phyloP scores from a whole-genome alignment of 2,329 filamentous ascomycete genomes.

The Dichotomopilus funicola region DNA sequence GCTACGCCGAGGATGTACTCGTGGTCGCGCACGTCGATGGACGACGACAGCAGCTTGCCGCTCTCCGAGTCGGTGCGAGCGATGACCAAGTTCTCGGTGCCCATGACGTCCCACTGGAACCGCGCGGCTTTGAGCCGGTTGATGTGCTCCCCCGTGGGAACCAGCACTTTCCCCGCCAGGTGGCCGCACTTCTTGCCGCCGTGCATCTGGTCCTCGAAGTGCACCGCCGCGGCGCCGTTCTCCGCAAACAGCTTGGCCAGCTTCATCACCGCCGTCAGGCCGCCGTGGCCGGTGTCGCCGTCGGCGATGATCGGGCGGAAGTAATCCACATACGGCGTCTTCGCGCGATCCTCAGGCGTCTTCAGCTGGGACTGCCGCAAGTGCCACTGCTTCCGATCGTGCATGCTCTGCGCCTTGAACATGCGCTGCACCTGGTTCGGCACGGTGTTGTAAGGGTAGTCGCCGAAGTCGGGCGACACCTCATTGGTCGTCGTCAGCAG shows the following conservation, averaged over 20 bases:
- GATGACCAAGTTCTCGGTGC: conserved; percentile 87
- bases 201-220: conserved; percentile 96
- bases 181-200: conserved; percentile 98
- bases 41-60: conserved; percentile 80
- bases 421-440: conserved; percentile 95
- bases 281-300: conserved; percentile 92
- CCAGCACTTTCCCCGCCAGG: conserved; percentile 89
- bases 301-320: conserved; percentile 92
- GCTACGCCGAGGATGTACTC: conserved; percentile 91
- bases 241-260: conserved; percentile 96
- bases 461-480: conserved; percentile 94
- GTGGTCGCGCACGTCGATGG: conserved; percentile 90
- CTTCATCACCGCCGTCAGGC: conserved; percentile 87
- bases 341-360: conserved; percentile 62
- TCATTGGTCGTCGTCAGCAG: conserved; percentile 92
- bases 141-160: conserved; percentile 91
- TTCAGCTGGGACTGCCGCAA: conserved; percentile 60
- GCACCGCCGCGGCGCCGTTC: conserved; percentile 90
- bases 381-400: conserved; percentile 95
- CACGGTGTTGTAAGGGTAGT: conserved; percentile 98
- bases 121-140: conserved; percentile 86
- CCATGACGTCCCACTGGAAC: conserved; percentile 99
- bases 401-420: conserved; percentile 93
- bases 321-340: conserved; percentile 83
- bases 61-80: conserved; percentile 94